Evolutionary conservation across 495 filamentous ascomycete genomes (phyloP).

Genomic region (Aspergillus incahuasiensis): DNA sequence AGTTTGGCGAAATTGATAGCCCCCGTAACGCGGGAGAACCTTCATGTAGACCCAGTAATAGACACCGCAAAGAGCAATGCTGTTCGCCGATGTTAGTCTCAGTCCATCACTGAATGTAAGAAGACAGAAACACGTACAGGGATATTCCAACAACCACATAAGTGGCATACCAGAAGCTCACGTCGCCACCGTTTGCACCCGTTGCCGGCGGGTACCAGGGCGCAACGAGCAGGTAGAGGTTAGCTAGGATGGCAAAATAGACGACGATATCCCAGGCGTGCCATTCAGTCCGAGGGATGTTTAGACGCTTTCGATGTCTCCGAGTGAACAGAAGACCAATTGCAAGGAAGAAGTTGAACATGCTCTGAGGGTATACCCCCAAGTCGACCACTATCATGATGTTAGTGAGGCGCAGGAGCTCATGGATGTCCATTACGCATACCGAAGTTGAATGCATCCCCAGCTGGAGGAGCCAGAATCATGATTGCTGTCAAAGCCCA

Average conservation of each 20-base stretch:
- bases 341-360: slow-evolving; percentile 52
- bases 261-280: slow-evolving; percentile 50
- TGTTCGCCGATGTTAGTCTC: slow-evolving; percentile 9
- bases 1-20: slow-evolving; percentile 52
- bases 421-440: background rate
- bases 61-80: slow-evolving; percentile 44
- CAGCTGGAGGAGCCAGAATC: slow-evolving; percentile 62
- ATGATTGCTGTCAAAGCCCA: slow-evolving; percentile 57
- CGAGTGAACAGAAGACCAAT: slow-evolving; percentile 52
- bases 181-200: slow-evolving; percentile 53
- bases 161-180: slow-evolving; percentile 66
- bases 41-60: slow-evolving; percentile 58
- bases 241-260: slow-evolving; percentile 50
- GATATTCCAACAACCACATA: slow-evolving; percentile 54
- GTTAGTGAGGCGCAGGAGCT: background rate
- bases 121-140: slow-evolving; percentile 39
- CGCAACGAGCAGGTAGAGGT: slow-evolving; percentile 54
- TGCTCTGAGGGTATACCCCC: slow-evolving; percentile 43
- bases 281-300: slow-evolving; percentile 43
- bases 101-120: background rate
- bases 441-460: slow-evolving; percentile 64
- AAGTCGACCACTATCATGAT: slow-evolving; percentile 47
- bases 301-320: slow-evolving; percentile 42
- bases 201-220: slow-evolving; percentile 62
- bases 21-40: slow-evolving; percentile 43